These are phyloP conservation scores for Clavulina sp. DNA, from an alignment of 768 basidiomycete genomes.

Conservation along the genomic window DNA sequence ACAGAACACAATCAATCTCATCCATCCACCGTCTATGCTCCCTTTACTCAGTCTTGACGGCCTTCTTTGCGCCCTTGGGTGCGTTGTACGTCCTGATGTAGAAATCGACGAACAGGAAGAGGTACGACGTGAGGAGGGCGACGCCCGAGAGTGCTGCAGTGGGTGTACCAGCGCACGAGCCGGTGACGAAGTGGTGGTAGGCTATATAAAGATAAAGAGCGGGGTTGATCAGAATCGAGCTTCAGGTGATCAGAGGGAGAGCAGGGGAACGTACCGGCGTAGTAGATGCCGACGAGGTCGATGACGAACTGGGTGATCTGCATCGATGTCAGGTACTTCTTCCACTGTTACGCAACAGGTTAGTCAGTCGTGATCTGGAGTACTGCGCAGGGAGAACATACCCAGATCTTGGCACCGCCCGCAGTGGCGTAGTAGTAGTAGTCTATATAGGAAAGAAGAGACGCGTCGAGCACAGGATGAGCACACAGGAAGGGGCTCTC, in stretches of 20 bases:
- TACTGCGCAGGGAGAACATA: constrained; percentile 97
- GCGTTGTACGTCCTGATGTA: constrained; percentile 33
- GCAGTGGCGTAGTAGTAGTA: constrained; percentile 99
- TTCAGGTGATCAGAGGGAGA: no score
- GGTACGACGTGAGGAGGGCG: constrained; percentile 71
- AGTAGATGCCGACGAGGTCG: not conserved
- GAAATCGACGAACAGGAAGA: constrained; percentile 91
- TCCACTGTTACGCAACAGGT: not conserved
- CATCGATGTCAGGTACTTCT: not conserved
- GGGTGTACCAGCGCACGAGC: constrained; percentile 88
- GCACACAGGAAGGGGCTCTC: not conserved
- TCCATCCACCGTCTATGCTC: no score
- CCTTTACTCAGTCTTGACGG: no score
- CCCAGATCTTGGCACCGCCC: constrained; percentile 94
- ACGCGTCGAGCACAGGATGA: not conserved
- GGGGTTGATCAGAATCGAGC: no score
- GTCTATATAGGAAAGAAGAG: constrained; percentile 30
- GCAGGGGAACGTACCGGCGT: not conserved
- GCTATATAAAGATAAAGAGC: no score
- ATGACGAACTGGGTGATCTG: not conserved
- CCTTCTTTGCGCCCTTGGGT: not conserved
- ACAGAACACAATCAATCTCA: no score
- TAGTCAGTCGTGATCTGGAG: constrained; percentile 4
- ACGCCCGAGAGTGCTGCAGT: constrained; percentile 80
- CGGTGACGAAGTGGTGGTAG: no score